Conservation (phyloP, 306 rosid species). For the Vicia villosa region DNA sequence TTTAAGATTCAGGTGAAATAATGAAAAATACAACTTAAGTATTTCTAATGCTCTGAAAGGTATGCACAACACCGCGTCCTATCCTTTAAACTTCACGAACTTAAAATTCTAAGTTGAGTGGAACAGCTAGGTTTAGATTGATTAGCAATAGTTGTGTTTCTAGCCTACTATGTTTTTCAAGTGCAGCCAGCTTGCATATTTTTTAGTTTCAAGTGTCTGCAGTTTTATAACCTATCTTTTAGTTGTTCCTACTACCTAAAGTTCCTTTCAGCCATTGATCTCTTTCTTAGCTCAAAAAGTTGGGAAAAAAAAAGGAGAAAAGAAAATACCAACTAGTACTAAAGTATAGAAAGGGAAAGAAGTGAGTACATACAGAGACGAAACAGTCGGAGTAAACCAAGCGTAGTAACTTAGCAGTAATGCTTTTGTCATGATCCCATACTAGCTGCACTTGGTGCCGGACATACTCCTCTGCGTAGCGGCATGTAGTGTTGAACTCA, state of each 20-base stretch:
- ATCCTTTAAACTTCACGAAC: background rate
- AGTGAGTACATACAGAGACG: constrained; percentile 48
- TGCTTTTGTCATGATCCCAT: constrained; percentile 51
- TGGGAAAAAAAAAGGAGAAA: background rate
- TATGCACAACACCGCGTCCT: background rate
- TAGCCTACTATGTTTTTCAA: background rate
- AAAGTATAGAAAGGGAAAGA: background rate
- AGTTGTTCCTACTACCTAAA: background rate
- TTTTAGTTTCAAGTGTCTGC: background rate
- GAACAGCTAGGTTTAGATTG: background rate
- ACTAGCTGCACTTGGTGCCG: constrained; percentile 51
- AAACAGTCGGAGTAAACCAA: constrained; percentile 75
- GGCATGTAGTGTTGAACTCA: constrained; percentile 47
- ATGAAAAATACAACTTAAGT: background rate
- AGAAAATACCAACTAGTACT: background rate
- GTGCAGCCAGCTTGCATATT: background rate
- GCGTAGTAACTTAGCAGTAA: constrained; percentile 67
- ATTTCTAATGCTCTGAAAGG: background rate
- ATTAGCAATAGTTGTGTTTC: background rate
- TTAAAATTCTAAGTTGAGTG: background rate
- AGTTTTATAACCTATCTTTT: too few species aligned
- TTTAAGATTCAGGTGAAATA: background rate
- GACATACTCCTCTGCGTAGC: constrained; percentile 53
- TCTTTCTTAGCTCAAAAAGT: background rate
- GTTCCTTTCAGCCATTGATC: background rate